A percentile compares a stretch with the other conserved stretches of the same genome.
These are phyloP conservation scores for Saraca asoca DNA, from an alignment of 331 rosid genomes.

Conservation along the genomic window DNA sequence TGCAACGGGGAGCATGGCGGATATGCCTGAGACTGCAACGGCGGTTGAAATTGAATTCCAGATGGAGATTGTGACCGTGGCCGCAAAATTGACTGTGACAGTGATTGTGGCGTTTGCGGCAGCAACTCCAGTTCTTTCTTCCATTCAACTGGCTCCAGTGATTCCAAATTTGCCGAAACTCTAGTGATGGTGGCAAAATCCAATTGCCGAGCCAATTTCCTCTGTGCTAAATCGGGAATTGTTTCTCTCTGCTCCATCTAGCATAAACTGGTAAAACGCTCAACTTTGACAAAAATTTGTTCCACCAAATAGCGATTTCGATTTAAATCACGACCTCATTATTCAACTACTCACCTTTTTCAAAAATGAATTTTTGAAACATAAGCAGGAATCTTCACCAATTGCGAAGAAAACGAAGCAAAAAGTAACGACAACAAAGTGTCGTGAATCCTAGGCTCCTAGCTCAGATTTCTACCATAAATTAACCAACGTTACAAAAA, in stretches of 20 bases:
- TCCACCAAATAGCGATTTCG: background rate
- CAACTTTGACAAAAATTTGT: background rate
- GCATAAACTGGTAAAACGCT: conserved; percentile 4
- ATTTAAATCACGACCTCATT: conserved; percentile 22
- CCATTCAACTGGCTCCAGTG: conserved; percentile 20
- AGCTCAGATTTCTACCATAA: conserved; percentile 23
- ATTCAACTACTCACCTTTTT: conserved; percentile 32
- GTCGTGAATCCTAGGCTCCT: background rate
- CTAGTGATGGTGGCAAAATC: conserved; percentile 48
- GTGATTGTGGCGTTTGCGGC: conserved; percentile 7
- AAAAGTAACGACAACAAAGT: conserved; percentile 17
- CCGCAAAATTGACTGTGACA: conserved; percentile 2
- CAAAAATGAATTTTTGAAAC: conserved; percentile 26
- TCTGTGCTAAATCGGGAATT: conserved; percentile 39
- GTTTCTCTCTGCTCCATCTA: conserved; percentile 63
- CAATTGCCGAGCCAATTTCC: conserved; percentile 61
- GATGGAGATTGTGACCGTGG: conserved; percentile 16
- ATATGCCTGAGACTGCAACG: background rate
- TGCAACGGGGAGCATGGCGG: conserved; percentile 23
- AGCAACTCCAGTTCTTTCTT: background rate
- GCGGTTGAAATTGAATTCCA: conserved; percentile 16
- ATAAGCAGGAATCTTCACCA: background rate
- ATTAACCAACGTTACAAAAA: conserved; percentile 34
- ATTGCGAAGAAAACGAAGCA: conserved; percentile 2
- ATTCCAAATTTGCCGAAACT: conserved; percentile 24